Evolutionary conservation across 2,329 filamentous ascomycete species (phyloP).

Genomic region (Macrophomina tecta): DNA sequence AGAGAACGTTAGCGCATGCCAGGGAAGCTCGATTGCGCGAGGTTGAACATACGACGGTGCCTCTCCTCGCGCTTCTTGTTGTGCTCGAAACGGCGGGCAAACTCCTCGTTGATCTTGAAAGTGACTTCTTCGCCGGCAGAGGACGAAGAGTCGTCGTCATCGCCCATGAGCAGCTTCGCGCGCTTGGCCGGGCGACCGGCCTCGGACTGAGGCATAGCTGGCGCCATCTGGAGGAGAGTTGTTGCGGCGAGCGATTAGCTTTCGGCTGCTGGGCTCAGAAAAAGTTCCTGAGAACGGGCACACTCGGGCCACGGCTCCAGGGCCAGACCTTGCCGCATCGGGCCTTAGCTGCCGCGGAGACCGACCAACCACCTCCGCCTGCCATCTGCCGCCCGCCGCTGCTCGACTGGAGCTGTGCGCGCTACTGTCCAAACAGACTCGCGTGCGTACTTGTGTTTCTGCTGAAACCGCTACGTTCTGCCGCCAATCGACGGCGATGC

Average conservation of each 20-base stretch:
- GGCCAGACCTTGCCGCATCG: constrained; percentile 11
- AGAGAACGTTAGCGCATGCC: constrained; percentile 33
- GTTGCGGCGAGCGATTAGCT: constrained; percentile 17
- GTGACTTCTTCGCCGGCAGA: constrained; percentile 37
- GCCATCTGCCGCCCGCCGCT: constrained; percentile 2
- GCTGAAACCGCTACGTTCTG: neutral
- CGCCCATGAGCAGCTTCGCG: constrained; percentile 43
- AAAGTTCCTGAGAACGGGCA: constrained; percentile 21
- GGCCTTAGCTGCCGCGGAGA: constrained; percentile 3
- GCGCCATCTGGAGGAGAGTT: constrained; percentile 4
- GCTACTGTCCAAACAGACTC: neutral
- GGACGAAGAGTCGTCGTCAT: constrained; percentile 40
- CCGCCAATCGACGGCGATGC: neutral
- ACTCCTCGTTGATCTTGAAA: constrained; percentile 89
- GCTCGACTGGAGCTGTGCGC: neutral
- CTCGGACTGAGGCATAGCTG: neutral
- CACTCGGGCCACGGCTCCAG: constrained; percentile 10
- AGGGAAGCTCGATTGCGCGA: neutral
- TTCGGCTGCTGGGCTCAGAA: constrained; percentile 17
- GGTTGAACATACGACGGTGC: constrained; percentile 63
- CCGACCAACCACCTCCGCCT: neutral
- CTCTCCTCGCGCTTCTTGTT: constrained; percentile 96
- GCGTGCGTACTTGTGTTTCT: neutral
- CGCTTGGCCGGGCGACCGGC: constrained; percentile 41
- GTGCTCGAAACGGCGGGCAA: constrained; percentile 86